Evolutionary conservation across 2,329 filamentous ascomycete species (phyloP), one percentile per base, ranked within the genome.

Genomic region (Calonectria pteridis): DNA sequence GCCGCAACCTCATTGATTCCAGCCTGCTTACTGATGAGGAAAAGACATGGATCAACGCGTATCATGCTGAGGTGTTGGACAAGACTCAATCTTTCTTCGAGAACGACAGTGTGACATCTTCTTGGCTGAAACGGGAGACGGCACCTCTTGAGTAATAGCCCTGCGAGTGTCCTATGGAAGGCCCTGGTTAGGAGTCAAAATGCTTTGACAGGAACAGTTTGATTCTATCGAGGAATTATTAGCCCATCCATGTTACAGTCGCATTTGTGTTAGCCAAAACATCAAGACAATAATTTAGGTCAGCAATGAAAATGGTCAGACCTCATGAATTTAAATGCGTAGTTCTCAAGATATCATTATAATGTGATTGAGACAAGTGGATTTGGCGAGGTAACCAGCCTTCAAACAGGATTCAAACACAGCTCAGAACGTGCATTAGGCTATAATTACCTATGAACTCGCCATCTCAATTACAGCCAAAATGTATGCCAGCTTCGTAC

Each of bases 91-190:
- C 86, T 23, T 95, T 91, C 84, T 96, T 99, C 79, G 87, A 93
- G 76, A 87, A 91, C 3, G 95, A 97, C 82, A 86, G 91, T 63
- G 82, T 94, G 78, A 94, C 95, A 2, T 86, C 91, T 84, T 90
- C 90, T 69, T 99, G 96, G 96, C 87, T 99, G 80, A 90, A 94
- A 86, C 91, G 94, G 81, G 97, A 99, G 87, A 97, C 94, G n/a
- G 89, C 90, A 80, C 91, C 92, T 7, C 89, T 93, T 76, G 76
- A 81, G 46, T 83, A 62, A 78, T 67, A 7, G 28, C 6, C 6
- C 33, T 28, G 7, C 14, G 5, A 20, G 13, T 23, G 11, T 18
- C 23, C 2, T 40, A 11, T 18, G 6, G 55, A 9, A 59, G 33
- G 37, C 26, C 23, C 6, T 59, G 6, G n/a, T 37, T 40, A 18